phyloP scores from a whole-genome alignment of 164 flowering plant genomes.

The Aristolochia fimbriata region DNA sequence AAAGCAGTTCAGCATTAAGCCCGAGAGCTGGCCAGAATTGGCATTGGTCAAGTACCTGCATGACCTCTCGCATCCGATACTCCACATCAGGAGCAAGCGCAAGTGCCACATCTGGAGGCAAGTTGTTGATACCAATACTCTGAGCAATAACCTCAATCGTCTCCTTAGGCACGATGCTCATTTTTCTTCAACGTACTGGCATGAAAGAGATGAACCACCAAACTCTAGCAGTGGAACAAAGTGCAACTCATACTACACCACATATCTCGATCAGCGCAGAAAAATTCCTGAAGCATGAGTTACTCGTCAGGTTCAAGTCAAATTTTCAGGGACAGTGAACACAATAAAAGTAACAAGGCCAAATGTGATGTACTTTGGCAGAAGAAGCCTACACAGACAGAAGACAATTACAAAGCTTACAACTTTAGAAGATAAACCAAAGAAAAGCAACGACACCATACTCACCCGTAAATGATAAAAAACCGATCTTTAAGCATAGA shows the following conservation, averaged over 20 bases:
- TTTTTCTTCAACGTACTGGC: slow-evolving; percentile 20
- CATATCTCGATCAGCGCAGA: background rate
- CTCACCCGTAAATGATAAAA: no score
- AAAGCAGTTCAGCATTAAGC: no score
- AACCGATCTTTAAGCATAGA: no score
- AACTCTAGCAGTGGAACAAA: background rate
- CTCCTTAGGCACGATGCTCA: slow-evolving; percentile 76
- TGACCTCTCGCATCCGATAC: slow-evolving; percentile 85
- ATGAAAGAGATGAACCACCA: background rate
- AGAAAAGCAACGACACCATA: no score
- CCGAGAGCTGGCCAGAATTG: background rate
- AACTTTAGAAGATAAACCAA: no score
- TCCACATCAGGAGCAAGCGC: slow-evolving; percentile 94
- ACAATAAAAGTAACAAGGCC: no score
- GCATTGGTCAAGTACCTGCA: slow-evolving; percentile 50
- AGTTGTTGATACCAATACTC: slow-evolving; percentile 67
- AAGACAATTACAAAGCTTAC: no score
- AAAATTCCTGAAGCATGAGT: no score
- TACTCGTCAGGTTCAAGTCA: no score
- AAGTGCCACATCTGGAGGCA: slow-evolving; percentile 66
- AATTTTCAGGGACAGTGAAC: no score
- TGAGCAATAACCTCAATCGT: slow-evolving; percentile 88
- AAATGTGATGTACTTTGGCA: no score
- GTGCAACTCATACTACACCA: background rate
- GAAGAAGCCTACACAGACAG: no score